Evolutionary conservation across 371 early-diverging fungal genomes (phyloP).

Genomic region (Blyttiomyces sp.): DNA sequence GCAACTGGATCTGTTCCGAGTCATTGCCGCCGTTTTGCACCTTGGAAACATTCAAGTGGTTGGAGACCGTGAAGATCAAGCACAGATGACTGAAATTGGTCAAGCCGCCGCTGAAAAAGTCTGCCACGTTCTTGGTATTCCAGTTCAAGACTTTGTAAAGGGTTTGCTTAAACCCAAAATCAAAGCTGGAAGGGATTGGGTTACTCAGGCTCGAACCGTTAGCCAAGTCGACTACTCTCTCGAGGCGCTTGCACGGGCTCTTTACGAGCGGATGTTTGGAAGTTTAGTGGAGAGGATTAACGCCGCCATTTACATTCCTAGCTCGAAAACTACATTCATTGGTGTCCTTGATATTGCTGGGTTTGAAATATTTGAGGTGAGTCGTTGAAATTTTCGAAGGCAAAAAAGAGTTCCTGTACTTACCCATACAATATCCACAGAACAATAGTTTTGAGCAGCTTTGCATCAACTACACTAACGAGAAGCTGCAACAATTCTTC

Average conservation of each 20-base stretch:
- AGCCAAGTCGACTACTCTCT: slow-evolving; percentile 88
- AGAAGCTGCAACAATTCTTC: slow-evolving; percentile 99
- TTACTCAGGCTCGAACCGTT: slow-evolving; percentile 82
- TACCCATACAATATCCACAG: slow-evolving; percentile 30
- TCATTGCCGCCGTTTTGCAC: slow-evolving; percentile 92
- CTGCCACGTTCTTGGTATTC: slow-evolving; percentile 94
- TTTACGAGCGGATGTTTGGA: slow-evolving; percentile 99
- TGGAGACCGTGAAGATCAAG: slow-evolving; percentile 78
- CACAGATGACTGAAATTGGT: slow-evolving; percentile 74
- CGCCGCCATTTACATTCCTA: slow-evolving; percentile 69
- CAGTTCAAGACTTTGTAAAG: slow-evolving; percentile 81
- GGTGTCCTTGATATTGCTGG: slow-evolving; percentile 99
- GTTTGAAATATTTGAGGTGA: slow-evolving; percentile 97
- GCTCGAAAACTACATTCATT: slow-evolving; percentile 79
- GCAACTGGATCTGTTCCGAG: slow-evolving; percentile 75
- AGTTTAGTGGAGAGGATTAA: slow-evolving; percentile 90
- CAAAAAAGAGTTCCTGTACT: neutral
- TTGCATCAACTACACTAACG: slow-evolving; percentile 99
- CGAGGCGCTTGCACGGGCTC: slow-evolving; percentile 88
- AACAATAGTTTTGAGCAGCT: slow-evolving; percentile 99
- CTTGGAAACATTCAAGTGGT: slow-evolving; percentile 90
- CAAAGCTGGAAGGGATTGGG: slow-evolving; percentile 97
- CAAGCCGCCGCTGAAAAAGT: slow-evolving; percentile 74
- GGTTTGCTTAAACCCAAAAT: slow-evolving; percentile 86
- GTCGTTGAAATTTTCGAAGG: neutral